These are phyloP conservation scores for Cornus florida DNA, from an alignment of 148 eudicot species.

Conservation along the genomic window DNA sequence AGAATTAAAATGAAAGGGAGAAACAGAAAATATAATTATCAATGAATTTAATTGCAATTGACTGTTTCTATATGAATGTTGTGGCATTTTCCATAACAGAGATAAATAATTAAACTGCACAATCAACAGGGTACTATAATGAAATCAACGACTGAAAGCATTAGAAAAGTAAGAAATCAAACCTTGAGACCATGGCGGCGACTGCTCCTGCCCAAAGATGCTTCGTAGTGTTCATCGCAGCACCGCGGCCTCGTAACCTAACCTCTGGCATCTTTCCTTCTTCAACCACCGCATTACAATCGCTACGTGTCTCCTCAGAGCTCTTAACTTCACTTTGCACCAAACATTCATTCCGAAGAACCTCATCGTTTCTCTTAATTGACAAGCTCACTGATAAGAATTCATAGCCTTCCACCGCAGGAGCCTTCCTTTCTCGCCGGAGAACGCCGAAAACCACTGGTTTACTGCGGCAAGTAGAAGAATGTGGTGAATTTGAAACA, in stretches of 20 bases:
- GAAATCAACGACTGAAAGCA: neutral
- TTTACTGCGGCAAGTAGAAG: neutral
- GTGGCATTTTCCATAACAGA: neutral
- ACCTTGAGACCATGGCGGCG: slow-evolving; percentile 97
- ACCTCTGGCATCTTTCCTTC: slow-evolving; percentile 14
- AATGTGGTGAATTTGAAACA: slow-evolving; percentile 1
- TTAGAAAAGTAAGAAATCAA: neutral
- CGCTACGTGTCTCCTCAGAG: slow-evolving; percentile 9
- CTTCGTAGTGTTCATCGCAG: slow-evolving; percentile 76
- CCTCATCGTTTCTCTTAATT: slow-evolving; percentile 22
- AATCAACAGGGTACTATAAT: neutral
- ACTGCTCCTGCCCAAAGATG: slow-evolving; percentile 94
- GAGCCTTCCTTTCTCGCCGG: slow-evolving; percentile 12
- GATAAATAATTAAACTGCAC: neutral
- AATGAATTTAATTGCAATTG: neutral
- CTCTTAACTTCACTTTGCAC: slow-evolving; percentile 14
- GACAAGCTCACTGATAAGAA: slow-evolving; percentile 68
- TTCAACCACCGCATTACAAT: slow-evolving; percentile 15
- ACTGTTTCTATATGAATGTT: neutral
- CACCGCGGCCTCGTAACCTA: slow-evolving; percentile 38
- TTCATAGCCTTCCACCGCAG: slow-evolving; percentile 11
- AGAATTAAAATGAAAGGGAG: neutral
- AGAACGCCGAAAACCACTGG: neutral
- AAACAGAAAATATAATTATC: neutral
- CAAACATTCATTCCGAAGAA: slow-evolving; percentile 11